Conservation (phyloP, 1,139 yeast species). For the Candida frijolesensis region DNA sequence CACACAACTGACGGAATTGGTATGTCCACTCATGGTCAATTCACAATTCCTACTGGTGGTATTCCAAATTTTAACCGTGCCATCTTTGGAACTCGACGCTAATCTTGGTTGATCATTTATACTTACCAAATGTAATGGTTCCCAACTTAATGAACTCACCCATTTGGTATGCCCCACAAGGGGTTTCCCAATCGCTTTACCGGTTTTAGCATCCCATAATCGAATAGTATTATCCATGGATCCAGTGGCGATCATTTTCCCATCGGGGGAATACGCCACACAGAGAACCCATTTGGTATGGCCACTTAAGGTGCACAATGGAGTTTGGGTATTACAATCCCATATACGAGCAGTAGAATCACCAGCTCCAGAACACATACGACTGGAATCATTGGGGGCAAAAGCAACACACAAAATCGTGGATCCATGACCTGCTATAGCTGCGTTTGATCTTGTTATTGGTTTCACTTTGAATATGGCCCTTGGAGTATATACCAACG, state of each 20-base stretch:
- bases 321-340: slow-evolving; percentile 97
- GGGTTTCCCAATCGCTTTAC: slow-evolving; percentile 73
- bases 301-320: slow-evolving; percentile 75
- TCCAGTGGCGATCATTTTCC: slow-evolving; percentile 89
- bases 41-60: slow-evolving; percentile 68
- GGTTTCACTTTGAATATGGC: slow-evolving; percentile 94
- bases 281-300: slow-evolving; percentile 94
- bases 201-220: slow-evolving; percentile 82
- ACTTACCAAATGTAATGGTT: slow-evolving; percentile 81
- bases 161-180: slow-evolving; percentile 84
- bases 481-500: slow-evolving; percentile 89
- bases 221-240: slow-evolving; percentile 91
- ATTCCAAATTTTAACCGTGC: slow-evolving; percentile 90
- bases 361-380: slow-evolving; percentile 96
- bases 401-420: slow-evolving; percentile 90
- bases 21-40: slow-evolving; percentile 83
- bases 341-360: slow-evolving; percentile 96
- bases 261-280: slow-evolving; percentile 94
- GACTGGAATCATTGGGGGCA: slow-evolving; percentile 85
- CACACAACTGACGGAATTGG: slow-evolving; percentile 87
- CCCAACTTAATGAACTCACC: slow-evolving; percentile 92
- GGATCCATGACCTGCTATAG: slow-evolving; percentile 94
- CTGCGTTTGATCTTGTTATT: slow-evolving; percentile 87
- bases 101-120: slow-evolving; percentile 70
- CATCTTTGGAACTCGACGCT: slow-evolving; percentile 90